phyloP scores from a whole-genome alignment of 1,284 basidiomycete species.

The Marasmius oreades region DNA sequence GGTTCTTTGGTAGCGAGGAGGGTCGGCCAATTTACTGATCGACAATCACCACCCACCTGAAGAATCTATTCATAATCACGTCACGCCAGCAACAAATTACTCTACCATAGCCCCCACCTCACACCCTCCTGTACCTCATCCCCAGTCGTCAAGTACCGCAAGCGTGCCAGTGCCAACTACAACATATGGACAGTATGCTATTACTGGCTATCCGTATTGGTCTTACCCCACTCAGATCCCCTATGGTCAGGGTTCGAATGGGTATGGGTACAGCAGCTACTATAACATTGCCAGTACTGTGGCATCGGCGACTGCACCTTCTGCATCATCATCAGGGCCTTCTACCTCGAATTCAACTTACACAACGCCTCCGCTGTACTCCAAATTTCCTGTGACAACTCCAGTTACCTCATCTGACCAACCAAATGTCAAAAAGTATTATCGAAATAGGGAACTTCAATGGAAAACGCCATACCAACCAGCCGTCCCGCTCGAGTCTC shows the following conservation, averaged over 20 bases:
- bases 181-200: background rate
- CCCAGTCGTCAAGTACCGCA: background rate
- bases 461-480: background rate
- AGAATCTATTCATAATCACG: slow-evolving; percentile 14
- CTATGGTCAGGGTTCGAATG: background rate
- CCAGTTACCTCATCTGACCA: background rate
- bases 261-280: background rate
- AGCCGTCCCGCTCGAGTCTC: background rate
- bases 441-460: background rate
- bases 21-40: background rate
- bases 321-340: background rate
- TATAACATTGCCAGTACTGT: background rate
- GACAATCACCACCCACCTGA: background rate
- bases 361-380: background rate
- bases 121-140: background rate
- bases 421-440: background rate
- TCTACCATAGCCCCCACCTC: slow-evolving; percentile 23
- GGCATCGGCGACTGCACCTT: background rate
- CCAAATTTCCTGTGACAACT: background rate
- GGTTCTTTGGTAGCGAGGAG: slow-evolving; percentile 2
- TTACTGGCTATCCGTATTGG: background rate
- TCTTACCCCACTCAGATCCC: background rate
- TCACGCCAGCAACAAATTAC: slow-evolving; percentile 31
- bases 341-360: background rate
- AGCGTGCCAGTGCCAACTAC: background rate